phyloP scores from a whole-genome alignment of 2,329 filamentous ascomycete genomes.

The Nannizziopsis arthrosporioides region DNA sequence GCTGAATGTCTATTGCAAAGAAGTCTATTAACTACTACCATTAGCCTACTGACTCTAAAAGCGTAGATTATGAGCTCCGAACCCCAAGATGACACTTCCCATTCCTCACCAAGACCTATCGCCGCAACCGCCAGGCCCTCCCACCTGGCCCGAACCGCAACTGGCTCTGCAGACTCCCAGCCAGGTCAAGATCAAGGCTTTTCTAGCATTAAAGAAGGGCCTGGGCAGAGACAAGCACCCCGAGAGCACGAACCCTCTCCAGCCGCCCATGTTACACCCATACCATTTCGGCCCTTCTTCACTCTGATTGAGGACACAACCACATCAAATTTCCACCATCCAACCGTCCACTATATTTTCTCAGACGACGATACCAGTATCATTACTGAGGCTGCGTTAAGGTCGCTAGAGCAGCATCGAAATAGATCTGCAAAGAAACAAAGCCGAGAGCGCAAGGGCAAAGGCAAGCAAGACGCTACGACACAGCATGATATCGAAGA shows the following conservation, averaged over 20 bases:
- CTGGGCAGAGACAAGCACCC: neutral
- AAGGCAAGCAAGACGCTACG: constrained; percentile 8
- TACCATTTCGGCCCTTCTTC: constrained; percentile 66
- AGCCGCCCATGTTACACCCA: constrained; percentile 11
- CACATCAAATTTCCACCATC: constrained; percentile 67
- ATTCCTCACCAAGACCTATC: constrained; percentile 4
- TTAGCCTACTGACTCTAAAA: no score
- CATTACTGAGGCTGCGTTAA: constrained; percentile 54
- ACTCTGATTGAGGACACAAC: constrained; percentile 66
- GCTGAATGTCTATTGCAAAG: neutral
- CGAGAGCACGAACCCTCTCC: neutral
- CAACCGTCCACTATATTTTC: constrained; percentile 84
- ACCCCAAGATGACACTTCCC: constrained; percentile 2
- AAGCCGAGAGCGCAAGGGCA: neutral
- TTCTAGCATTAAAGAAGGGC: neutral
- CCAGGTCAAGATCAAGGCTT: neutral
- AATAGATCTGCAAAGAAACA: neutral
- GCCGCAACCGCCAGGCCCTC: constrained; percentile 1
- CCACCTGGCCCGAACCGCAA: neutral
- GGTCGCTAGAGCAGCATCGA: constrained; percentile 37
- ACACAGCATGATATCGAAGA: neutral
- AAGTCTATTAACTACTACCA: no score
- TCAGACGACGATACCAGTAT: constrained; percentile 76
- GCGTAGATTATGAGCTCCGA: neutral
- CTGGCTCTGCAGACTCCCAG: neutral